Evolutionary conservation across 345 rosid genomes (phyloP), one percentile per base, ranked within the genome.

Genomic region (thale cress (Arabidopsis thaliana)): DNA sequence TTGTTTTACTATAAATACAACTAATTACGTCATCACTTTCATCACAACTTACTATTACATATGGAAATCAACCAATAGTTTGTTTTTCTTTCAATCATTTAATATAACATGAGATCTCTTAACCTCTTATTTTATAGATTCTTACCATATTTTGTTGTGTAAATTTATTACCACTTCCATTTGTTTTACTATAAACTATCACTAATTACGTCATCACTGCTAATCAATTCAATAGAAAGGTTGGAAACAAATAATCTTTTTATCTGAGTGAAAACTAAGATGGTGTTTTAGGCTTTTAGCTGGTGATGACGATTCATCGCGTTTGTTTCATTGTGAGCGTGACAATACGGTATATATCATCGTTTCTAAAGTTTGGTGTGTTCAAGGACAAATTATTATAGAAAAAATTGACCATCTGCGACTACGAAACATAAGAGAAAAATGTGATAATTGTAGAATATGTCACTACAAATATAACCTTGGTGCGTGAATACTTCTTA

Each of bases 101-200:
- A 28, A 28, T 28, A 28, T 28, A 28, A 28, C 84, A 72, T 82
- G 81, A 74, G 46, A 81, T 75, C 45, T 71, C 61, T 64, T 14
- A 1, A 65, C 37, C 44, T 75, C 25, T 46, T 75, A 6, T 48
- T 20, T 20, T 73, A 37, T 78, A 55, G 65, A 63, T 63, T 62
- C 69, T 52, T 51, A 23, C 57, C 65, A 61, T n/a, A 25, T 30
- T 60, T 68, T 44, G 1, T 41, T 13, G 33, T 28, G 40, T 23
- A 14, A 61, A 41, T 0, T 41, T 65, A 57, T 2, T 70, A 20
- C 55, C 48, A 40, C 49, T 59, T 59, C 59, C 42, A 58, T 1
- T 66, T 72, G 32, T 50, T 37, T 50, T 59, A 10, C 76, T 56
- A 77, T 61, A 69, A 76, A 60, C 44, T 33, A 34, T 57, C 68